Conservation (phyloP, 495 filamentous ascomycete genomes). For the Daldinia caldariorum region DNA sequence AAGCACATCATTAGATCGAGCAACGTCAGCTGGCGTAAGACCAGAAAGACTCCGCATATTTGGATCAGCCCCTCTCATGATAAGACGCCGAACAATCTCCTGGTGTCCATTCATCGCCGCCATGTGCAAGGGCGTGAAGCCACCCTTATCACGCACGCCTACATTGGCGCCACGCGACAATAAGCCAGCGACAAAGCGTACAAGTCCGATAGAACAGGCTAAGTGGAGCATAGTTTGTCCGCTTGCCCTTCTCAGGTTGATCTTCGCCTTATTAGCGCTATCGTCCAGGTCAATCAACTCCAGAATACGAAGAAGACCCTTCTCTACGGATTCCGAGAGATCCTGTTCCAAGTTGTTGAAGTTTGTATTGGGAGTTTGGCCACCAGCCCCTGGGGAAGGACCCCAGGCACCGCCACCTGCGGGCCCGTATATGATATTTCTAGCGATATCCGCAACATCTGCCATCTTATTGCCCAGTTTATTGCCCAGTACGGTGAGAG, state of each 20-base stretch:
- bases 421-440: constrained; percentile 60
- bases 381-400: constrained; percentile 30
- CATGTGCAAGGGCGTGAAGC: constrained; percentile 85
- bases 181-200: constrained; percentile 81
- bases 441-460: constrained; percentile 62
- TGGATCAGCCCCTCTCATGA: constrained; percentile 76
- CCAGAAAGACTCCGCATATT: constrained; percentile 74
- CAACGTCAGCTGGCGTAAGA: constrained; percentile 77
- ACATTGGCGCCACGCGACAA: constrained; percentile 82
- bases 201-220: constrained; percentile 77
- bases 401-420: constrained; percentile 37
- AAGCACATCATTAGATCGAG: constrained; percentile 68
- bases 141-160: constrained; percentile 78
- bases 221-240: constrained; percentile 87
- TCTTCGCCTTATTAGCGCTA: constrained; percentile 69
- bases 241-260: constrained; percentile 69
- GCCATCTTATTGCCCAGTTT: constrained; percentile 65
- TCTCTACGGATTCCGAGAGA: constrained; percentile 63
- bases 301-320: constrained; percentile 74
- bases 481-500: constrained; percentile 64
- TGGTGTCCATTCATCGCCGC: constrained; percentile 80
- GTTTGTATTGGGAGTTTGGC: constrained; percentile 40
- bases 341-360: constrained; percentile 42
- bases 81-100: constrained; percentile 78
- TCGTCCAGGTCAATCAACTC: constrained; percentile 82